A percentile compares a stretch with the other conserved stretches of the same genome.
phyloP scores from a whole-genome alignment of 2,329 filamentous ascomycete genomes.

The Exophiala phaeomuriformis region DNA sequence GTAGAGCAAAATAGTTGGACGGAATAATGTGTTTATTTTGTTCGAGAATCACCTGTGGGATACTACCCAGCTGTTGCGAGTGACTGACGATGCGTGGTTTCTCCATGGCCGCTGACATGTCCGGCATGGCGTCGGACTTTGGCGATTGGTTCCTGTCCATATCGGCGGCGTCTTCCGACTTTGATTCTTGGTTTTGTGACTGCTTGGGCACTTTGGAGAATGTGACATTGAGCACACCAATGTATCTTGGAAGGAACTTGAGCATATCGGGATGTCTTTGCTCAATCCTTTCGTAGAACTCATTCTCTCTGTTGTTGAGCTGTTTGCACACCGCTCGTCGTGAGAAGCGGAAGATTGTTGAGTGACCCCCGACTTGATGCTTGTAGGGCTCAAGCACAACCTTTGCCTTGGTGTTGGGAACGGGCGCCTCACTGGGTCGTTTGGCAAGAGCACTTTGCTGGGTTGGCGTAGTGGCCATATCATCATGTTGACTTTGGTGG shows the following conservation, averaged over 20 bases:
- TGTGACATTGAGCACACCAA: conserved; percentile 92
- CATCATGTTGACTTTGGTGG: conserved; percentile 49
- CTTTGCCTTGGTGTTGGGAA: conserved; percentile 62
- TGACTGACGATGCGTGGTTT: conserved; percentile 58
- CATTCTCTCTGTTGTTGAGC: conserved; percentile 94
- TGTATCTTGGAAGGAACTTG: conserved; percentile 84
- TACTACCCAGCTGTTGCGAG: conserved; percentile 64
- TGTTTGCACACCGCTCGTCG: conserved; percentile 94
- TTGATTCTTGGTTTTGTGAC: conserved; percentile 25
- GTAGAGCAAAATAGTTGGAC: conserved; percentile 66
- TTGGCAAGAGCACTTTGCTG: conserved; percentile 31
- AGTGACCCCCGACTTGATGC: conserved; percentile 95
- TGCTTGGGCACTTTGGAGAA: conserved; percentile 75
- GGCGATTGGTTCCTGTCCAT: background rate
- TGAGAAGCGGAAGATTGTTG: conserved; percentile 92
- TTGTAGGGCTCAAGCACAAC: conserved; percentile 96
- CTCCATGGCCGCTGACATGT: conserved; percentile 23
- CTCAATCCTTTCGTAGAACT: conserved; percentile 97
- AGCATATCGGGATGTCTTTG: conserved; percentile 81
- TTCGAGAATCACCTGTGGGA: conserved; percentile 86
- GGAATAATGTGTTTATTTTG: conserved; percentile 93
- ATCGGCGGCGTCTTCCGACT: conserved; percentile 1
- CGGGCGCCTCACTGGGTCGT: conserved; percentile 22
- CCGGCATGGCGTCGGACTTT: background rate
- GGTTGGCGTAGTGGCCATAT: conserved; percentile 45